Conservation (phyloP, 805 yeast species). For the Starmerella stigmatis region DNA sequence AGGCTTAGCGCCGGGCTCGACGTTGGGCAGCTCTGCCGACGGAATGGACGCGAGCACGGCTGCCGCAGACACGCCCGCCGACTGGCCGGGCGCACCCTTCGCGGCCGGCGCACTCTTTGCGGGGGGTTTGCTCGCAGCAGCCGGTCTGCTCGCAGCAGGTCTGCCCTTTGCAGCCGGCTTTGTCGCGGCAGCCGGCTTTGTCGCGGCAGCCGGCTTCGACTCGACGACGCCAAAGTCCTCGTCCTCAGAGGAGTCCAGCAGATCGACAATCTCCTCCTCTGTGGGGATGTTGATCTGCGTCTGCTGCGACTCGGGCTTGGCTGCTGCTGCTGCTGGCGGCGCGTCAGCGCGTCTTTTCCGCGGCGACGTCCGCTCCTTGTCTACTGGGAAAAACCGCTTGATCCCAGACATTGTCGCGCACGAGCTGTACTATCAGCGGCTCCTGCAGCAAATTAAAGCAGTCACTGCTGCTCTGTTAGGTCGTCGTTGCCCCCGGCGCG, state of each 20-base stretch:
- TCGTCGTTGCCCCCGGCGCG: neutral
- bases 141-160: no score
- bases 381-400: slow-evolving; percentile 18
- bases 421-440: neutral
- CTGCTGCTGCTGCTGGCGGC: neutral
- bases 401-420: slow-evolving; percentile 11
- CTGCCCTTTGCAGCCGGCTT: neutral
- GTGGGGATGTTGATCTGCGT: neutral
- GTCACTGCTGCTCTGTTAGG: no score
- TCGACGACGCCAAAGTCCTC: neutral
- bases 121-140: no score
- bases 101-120: no score
- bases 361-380: slow-evolving; percentile 13
- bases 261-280: slow-evolving; percentile 3
- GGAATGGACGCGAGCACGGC: slow-evolving; percentile 56
- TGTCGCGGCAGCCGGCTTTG: neutral
- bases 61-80: slow-evolving; percentile 35
- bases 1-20: slow-evolving; percentile 40
- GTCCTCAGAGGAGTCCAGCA: slow-evolving; percentile 3
- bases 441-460: neutral
- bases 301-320: no score
- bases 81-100: no score
- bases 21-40: slow-evolving; percentile 55
- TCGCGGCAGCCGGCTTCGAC: neutral
- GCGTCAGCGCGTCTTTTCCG: slow-evolving; percentile 2